Base-by-base conservation (phyloP, 805 yeast species). In the Scheffersomyces amazonensis region DNA sequence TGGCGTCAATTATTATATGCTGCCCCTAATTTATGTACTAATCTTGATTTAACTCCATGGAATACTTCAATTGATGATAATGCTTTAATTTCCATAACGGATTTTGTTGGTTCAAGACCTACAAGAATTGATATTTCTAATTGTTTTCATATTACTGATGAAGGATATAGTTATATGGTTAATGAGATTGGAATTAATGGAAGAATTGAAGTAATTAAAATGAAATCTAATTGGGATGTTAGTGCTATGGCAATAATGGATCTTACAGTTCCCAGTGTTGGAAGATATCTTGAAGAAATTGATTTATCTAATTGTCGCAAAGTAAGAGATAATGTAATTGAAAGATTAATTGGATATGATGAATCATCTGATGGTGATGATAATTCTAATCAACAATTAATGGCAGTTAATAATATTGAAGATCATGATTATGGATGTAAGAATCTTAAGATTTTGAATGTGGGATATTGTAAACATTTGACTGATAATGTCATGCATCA, bases 161-260 rank as follows among this genome's bases (percentile, higher is more conserved):
- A 74, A 43, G 88, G 90, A 0, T 85, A 85, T 56, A 73, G 80
- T 32, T 80, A 79, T 50, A 66, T 85, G 68, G 78, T 84, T 16
- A 82, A 79, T 49, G 86, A 83, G 47, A 71, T 83, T 38, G 89
- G 89, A 2, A 78, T 81, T 48, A 54, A 78, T 28, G 88, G 88
- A 3, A 67, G 70, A 22, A 72, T 85, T 32, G 65, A 67, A 37
- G 59, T 61, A 8, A 61, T 85, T 35, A 72, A 69, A 42, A 81
- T 84, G 88, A 70, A 68, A 43, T 78, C 85, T 12, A 81, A 77
- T 34, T 84, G 91, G 91, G 87, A 82, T 48, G 78, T 85, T 7
- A 76, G 82, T 42, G 87, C 88, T 2, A 81, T 83, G 87, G 85
- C 90, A 2, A 81, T 84, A 21, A 82, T 84, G 88, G 91, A 85